Conservation (phyloP, 306 rosid genomes). For the Cotoneaster glaucophyllus region DNA sequence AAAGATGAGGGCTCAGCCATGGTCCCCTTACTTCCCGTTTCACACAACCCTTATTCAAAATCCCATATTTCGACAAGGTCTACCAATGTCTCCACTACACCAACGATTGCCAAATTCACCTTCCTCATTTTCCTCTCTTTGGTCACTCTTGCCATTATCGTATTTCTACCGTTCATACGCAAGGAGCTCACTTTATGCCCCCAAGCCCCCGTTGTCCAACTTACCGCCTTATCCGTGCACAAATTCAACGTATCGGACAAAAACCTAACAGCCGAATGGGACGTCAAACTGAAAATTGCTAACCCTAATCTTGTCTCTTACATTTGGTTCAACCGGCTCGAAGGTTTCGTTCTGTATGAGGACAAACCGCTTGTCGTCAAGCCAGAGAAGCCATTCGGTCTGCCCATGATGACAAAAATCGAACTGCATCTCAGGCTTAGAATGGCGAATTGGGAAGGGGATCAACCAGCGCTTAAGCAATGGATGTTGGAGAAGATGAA, state of each 20-base stretch:
- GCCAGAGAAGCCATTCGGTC: neutral
- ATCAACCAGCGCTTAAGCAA: constrained; percentile 2
- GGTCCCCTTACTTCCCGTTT: constrained; percentile 1
- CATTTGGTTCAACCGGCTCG: neutral
- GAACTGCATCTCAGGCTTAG: neutral
- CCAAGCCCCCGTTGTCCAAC: neutral
- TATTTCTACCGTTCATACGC: neutral
- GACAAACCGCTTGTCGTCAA: neutral
- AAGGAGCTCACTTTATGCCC: neutral
- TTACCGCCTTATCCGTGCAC: neutral
- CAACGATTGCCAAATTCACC: neutral
- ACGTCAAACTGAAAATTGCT: neutral
- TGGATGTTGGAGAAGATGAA: neutral
- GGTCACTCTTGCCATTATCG: neutral
- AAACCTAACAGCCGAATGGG: constrained; percentile 4
- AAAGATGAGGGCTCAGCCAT: neutral
- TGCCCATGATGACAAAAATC: neutral
- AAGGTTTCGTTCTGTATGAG: neutral
- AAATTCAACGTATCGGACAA: neutral
- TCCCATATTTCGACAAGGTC: neutral
- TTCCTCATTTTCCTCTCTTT: neutral
- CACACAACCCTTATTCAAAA: neutral
- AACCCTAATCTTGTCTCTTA: neutral
- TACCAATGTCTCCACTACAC: neutral
- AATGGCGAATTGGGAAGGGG: neutral